Conservation (phyloP, 768 basidiomycete species). For the Russula ochroleuca region DNA sequence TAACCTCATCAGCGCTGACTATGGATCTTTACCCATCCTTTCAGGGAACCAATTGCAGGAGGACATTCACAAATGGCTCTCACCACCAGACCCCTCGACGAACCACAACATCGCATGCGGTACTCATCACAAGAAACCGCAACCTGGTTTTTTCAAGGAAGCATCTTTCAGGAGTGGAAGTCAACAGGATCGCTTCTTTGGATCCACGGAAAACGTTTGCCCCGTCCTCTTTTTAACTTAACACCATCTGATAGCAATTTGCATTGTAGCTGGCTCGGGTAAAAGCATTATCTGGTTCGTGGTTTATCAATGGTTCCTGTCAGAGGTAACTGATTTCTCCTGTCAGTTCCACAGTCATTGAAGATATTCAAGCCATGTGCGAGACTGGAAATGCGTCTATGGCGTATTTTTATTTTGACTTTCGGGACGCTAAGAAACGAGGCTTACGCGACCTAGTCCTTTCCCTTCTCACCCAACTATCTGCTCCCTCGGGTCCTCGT, state of each 20-base stretch:
- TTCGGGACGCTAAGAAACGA: neutral
- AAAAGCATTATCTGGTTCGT: conserved; percentile 13
- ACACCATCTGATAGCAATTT: neutral
- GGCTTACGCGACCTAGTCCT: neutral
- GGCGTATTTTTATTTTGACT: conserved; percentile 1
- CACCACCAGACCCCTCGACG: conserved; percentile 7
- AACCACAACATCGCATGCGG: neutral
- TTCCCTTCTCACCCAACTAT: conserved; percentile 8
- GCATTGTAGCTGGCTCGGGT: conserved; percentile 4
- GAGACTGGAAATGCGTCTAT: neutral
- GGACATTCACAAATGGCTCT: neutral
- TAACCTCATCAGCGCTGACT: neutral
- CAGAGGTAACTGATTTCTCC: neutral
- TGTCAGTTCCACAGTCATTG: conserved; percentile 4
- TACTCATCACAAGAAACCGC: neutral
- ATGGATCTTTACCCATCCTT: neutral
- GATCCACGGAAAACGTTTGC: conserved; percentile 13
- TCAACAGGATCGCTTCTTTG: neutral
- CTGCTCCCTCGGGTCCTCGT: neutral
- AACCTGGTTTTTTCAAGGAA: neutral
- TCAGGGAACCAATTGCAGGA: neutral
- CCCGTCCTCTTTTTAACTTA: too few relatives aligned
- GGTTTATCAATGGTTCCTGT: neutral
- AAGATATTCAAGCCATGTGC: neutral
- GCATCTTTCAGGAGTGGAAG: neutral